Evolutionary conservation across 306 rosid genomes (phyloP).

Genomic region (Erythrophleum fordii): DNA sequence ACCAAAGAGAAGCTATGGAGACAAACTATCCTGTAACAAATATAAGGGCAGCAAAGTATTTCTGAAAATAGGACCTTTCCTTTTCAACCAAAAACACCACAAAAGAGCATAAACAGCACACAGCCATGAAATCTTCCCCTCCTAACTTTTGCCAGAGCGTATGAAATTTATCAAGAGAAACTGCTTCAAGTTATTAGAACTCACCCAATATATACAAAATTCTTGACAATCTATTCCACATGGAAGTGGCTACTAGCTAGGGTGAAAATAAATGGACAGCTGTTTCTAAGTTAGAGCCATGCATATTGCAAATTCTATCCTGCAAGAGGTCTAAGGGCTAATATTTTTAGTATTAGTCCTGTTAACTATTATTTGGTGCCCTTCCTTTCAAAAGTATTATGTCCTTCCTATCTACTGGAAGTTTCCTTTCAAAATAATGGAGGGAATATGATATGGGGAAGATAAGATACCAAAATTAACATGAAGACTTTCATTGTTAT

Average conservation of each 20-base stretch:
- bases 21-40: background rate
- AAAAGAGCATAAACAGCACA: background rate
- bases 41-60: background rate
- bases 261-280: background rate
- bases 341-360: background rate
- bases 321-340: background rate
- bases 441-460: background rate
- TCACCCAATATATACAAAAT: background rate
- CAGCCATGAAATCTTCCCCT: background rate
- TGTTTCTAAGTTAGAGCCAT: constrained; percentile 16
- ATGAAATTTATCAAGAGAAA: background rate
- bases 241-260: background rate
- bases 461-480: background rate
- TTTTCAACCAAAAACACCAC: background rate
- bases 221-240: background rate
- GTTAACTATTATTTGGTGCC: background rate
- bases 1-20: constrained; percentile 1
- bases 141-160: background rate
- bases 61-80: constrained; percentile 9
- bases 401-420: background rate
- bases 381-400: background rate
- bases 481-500: background rate
- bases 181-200: background rate
- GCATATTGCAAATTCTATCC: background rate
- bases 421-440: background rate